Evolutionary conservation across 1,284 basidiomycete species (phyloP).

Genomic region (Sporisorium iseilematis-ciliati): DNA sequence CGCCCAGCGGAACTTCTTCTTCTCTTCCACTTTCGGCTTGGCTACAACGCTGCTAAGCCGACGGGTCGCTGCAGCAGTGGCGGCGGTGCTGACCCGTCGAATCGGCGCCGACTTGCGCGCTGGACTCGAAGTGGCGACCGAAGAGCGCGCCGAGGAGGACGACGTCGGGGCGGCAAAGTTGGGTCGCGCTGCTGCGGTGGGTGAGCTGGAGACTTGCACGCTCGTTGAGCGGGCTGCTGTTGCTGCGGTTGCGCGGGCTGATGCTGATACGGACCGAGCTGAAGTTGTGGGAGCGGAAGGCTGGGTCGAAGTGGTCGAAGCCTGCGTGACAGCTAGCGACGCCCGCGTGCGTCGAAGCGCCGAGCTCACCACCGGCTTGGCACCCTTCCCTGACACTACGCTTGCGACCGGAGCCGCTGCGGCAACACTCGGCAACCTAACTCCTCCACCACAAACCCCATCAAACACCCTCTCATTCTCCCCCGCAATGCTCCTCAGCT

Average conservation of each 20-base stretch:
- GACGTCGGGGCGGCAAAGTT: conserved; percentile 44
- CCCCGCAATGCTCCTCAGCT: conserved; percentile 67
- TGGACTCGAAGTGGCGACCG: conserved; percentile 11
- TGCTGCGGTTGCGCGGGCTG: conserved; percentile 9
- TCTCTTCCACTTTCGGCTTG: conserved; percentile 55
- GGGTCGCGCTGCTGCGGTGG: conserved; percentile 11
- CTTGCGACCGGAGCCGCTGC: background rate
- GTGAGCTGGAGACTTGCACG: conserved; percentile 33
- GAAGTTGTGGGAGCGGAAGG: background rate
- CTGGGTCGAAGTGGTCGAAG: background rate
- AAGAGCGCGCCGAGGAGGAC: conserved; percentile 33
- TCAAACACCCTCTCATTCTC: conserved; percentile 77
- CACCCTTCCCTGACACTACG: background rate
- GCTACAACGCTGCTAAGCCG: conserved; percentile 19
- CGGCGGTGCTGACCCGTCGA: conserved; percentile 19
- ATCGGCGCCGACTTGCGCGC: conserved; percentile 16
- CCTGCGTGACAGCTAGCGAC: conserved; percentile 16
- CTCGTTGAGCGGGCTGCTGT: conserved; percentile 23
- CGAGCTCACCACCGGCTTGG: conserved; percentile 15
- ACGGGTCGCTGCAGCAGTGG: conserved; percentile 9
- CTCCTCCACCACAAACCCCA: conserved; percentile 71
- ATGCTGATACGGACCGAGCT: conserved; percentile 20
- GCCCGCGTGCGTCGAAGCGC: conserved; percentile 25
- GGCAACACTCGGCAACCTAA: conserved; percentile 72
- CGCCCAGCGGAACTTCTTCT: conserved; percentile 88